Conservation (phyloP, 371 early-diverging fungal genomes). For the Syncephalastrum contaminatum region DNA sequence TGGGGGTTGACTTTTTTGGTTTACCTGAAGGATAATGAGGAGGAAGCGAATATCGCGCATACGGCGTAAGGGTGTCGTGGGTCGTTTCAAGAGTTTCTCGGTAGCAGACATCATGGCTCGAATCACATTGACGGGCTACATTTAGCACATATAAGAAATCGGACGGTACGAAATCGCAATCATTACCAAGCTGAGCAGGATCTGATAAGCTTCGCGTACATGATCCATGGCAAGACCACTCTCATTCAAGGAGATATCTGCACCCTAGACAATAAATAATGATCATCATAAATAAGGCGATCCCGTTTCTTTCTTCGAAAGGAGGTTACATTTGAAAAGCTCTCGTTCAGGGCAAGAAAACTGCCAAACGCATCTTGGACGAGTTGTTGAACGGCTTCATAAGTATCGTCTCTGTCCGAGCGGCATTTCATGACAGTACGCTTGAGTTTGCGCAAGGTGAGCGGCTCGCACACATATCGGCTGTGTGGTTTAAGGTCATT, state of each 20-base stretch:
- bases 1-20: not conserved
- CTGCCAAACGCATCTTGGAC: conserved; percentile 63
- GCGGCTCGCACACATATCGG: conserved; percentile 34
- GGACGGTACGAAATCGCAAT: conserved; percentile 3
- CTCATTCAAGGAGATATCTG: conserved; percentile 53
- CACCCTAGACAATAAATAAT: conserved; percentile 34
- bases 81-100: conserved; percentile 75
- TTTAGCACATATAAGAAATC: not conserved
- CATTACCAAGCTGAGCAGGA: conserved; percentile 64
- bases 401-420: conserved; percentile 33
- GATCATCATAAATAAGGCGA: not conserved
- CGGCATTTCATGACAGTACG: conserved; percentile 37
- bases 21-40: conserved; percentile 81
- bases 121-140: conserved; percentile 57
- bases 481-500: conserved; percentile 66
- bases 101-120: conserved; percentile 78
- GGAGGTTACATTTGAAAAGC: conserved; percentile 65
- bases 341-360: conserved; percentile 72
- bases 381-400: conserved; percentile 52
- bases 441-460: conserved; percentile 53
- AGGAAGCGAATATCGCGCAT: conserved; percentile 76
- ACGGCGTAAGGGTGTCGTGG: conserved; percentile 58
- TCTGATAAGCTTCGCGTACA: conserved; percentile 67
- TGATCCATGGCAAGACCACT: conserved; percentile 70
- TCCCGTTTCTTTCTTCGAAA: not conserved